Evolutionary conservation across 805 yeast genomes (phyloP).

Genomic region (Candida coleopterorum): DNA sequence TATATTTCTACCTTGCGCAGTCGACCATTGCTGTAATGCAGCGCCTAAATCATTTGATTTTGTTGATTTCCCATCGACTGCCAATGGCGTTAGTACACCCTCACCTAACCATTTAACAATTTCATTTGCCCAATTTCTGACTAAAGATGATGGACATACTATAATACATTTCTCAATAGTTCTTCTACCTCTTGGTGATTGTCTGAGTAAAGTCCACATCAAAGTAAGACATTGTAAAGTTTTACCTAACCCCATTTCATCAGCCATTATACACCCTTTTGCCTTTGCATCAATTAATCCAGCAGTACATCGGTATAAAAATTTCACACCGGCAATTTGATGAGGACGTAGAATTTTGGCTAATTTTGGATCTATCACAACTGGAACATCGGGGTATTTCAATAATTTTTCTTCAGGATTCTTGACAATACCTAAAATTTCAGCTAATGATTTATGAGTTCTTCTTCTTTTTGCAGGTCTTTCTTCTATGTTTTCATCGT

Average conservation of each 20-base stretch:
- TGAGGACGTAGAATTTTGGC: constrained; percentile 88
- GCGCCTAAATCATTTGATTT: constrained; percentile 64
- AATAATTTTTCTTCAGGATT: constrained; percentile 44
- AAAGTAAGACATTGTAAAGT: constrained; percentile 93
- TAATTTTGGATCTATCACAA: constrained; percentile 87
- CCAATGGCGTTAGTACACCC: constrained; percentile 81
- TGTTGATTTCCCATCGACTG: constrained; percentile 84
- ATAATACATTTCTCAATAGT: constrained; percentile 86
- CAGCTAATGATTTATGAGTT: constrained; percentile 66
- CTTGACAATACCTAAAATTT: constrained; percentile 67
- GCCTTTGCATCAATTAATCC: constrained; percentile 82
- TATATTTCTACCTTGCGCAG: constrained; percentile 80
- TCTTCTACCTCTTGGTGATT: constrained; percentile 52
- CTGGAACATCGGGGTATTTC: constrained; percentile 83
- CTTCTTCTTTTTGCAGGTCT: constrained; percentile 32
- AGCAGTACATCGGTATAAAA: constrained; percentile 83
- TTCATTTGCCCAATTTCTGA: constrained; percentile 95
- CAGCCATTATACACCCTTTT: constrained; percentile 87
- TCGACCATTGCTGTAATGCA: constrained; percentile 76
- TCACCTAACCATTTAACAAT: constrained; percentile 96
- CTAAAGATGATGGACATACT: constrained; percentile 93
- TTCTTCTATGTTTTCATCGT: constrained; percentile 10
- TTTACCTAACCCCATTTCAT: constrained; percentile 98
- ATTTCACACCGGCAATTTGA: constrained; percentile 93
- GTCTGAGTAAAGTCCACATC: constrained; percentile 83